Conservation (phyloP, 2,329 filamentous ascomycete genomes). For the Lasiodiplodia citricola region DNA sequence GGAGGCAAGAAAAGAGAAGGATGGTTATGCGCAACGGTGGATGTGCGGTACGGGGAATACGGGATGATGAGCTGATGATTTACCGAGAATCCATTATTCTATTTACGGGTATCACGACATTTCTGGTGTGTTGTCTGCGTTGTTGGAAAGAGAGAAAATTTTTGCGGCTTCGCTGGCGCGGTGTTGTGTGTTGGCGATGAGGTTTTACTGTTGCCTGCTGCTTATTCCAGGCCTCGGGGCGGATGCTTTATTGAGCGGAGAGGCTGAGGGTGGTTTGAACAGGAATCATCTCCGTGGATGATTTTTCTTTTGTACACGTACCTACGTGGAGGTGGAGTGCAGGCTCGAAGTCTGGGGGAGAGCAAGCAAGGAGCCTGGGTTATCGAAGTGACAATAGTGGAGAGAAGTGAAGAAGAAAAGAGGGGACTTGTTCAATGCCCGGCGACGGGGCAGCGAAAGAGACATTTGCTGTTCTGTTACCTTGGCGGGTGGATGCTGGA, state of each 20-base stretch:
- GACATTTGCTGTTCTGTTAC: no score
- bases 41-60: background rate
- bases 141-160: background rate
- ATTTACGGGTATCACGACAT: background rate
- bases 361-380: background rate
- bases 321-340: slow-evolving; percentile 5
- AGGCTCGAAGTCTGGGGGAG: slow-evolving; percentile 1
- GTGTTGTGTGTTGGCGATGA: background rate
- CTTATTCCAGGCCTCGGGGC: background rate
- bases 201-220: background rate
- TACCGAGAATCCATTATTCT: background rate
- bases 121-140: background rate
- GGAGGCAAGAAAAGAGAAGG: background rate
- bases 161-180: background rate
- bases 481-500: background rate
- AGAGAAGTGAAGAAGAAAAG: background rate
- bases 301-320: background rate
- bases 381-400: no score
- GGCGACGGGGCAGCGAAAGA: background rate
- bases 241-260: background rate
- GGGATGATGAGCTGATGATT: background rate
- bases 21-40: background rate
- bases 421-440: background rate
- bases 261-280: background rate
- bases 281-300: background rate